A percentile compares a stretch with the other conserved stretches of the same genome.
Evolutionary conservation across 305 asterid species (phyloP).

Genomic region (Ajuga reptans): DNA sequence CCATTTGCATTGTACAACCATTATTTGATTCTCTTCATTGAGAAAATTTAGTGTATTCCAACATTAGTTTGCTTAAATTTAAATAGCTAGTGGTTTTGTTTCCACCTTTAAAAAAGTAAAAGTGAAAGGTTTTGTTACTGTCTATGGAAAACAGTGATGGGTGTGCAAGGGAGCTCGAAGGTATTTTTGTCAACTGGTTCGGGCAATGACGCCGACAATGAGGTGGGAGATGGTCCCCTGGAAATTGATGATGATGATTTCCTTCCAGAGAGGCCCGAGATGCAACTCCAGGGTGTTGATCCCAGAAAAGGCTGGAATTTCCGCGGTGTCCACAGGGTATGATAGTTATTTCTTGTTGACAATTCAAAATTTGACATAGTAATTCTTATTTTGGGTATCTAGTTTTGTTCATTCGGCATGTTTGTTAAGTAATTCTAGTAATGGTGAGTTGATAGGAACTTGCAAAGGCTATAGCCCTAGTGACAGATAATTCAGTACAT

Average conservation of each 20-base stretch:
- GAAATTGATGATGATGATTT: constrained; percentile 52
- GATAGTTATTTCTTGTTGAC: neutral
- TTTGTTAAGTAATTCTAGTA: neutral
- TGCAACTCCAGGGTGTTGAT: constrained; percentile 72
- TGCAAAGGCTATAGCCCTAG: neutral
- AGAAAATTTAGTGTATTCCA: neutral
- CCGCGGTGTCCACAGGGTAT: constrained; percentile 89
- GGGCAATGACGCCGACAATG: constrained; percentile 30
- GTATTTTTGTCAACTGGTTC: constrained; percentile 47
- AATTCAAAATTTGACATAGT: neutral
- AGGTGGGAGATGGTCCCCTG: constrained; percentile 20
- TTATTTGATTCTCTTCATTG: neutral
- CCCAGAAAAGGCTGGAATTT: constrained; percentile 86
- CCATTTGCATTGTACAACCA: neutral
- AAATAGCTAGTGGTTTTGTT: neutral
- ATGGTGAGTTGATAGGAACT: neutral
- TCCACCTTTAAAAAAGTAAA: too few relatives aligned
- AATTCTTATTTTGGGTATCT: neutral
- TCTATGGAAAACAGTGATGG: constrained; percentile 28
- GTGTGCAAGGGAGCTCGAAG: constrained; percentile 41
- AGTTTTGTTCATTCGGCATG: neutral
- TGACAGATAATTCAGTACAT: neutral
- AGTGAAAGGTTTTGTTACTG: neutral
- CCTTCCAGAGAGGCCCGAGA: constrained; percentile 47
- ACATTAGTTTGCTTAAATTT: neutral